phyloP scores from a whole-genome alignment of 768 basidiomycete genomes.

The Leccinum subtestaceum region DNA sequence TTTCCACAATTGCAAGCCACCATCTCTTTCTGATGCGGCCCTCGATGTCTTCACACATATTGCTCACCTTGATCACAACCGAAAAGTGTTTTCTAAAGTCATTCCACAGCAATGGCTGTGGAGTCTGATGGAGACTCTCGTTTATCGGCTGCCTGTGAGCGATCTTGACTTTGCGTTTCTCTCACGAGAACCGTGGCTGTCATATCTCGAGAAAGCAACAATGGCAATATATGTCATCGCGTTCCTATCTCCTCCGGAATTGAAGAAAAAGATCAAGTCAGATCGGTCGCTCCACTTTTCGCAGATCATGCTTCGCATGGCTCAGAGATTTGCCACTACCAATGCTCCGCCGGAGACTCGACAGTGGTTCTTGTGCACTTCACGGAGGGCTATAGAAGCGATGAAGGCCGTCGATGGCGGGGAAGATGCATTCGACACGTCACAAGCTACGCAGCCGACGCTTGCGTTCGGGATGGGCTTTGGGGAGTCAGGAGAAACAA shows the following conservation, averaged over 20 bases:
- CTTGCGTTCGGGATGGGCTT: conserved; percentile 86
- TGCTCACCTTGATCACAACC: conserved; percentile 73
- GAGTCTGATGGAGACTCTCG: conserved; percentile 62
- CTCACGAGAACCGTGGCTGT: conserved; percentile 65
- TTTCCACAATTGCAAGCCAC: conserved; percentile 48
- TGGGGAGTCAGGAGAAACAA: conserved; percentile 65
- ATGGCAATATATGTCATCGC: conserved; percentile 85
- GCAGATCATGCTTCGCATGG: conserved; percentile 65
- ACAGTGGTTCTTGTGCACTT: conserved; percentile 48
- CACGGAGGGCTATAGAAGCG: conserved; percentile 69
- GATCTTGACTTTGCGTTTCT: conserved; percentile 72
- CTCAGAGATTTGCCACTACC: conserved; percentile 56
- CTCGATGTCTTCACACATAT: conserved; percentile 83
- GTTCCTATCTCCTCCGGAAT: conserved; percentile 73
- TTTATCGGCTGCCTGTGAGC: conserved; percentile 80
- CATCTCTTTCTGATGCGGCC: conserved; percentile 67
- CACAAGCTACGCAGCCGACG: conserved; percentile 54
- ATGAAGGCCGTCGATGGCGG: conserved; percentile 78
- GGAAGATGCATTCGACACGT: conserved; percentile 69
- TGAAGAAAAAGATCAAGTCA: conserved; percentile 69
- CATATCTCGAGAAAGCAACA: conserved; percentile 73
- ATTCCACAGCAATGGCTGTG: conserved; percentile 59
- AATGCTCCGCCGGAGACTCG: conserved; percentile 51
- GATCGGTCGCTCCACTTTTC: conserved; percentile 68
- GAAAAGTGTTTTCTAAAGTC: conserved; percentile 62